Base-by-base conservation (phyloP, 2,329 filamentous ascomycete species). In the Colletotrichum ledebouriae region DNA sequence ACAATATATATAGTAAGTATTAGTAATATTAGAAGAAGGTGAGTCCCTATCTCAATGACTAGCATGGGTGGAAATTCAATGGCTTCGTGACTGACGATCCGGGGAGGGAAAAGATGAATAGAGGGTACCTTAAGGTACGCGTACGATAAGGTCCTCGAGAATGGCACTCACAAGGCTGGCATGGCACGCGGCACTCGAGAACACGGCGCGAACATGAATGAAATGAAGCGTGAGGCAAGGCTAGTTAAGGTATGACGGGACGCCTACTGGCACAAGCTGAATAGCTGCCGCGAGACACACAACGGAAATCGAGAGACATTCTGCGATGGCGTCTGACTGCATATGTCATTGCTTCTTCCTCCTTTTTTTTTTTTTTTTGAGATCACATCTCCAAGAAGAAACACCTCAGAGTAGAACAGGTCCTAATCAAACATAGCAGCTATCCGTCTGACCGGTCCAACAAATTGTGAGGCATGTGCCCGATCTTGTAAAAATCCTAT, bases 221-320 rank as follows among this genome's bases (percentile, higher is more conserved):
- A 29, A 29, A 6, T 29, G 25, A 29, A 29, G 29, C 6, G 29
- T 29, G 29, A 29, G 29, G 42, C 29, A 20, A 41, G 17, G 15
- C 12, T 44, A 42, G 4, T 17, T 34, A 20, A n/a, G 13, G 34
- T 37, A n/a, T 25, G 3, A 34, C 29, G n/a, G 29, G n/a, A 55
- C 29, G 50, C 42, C n/a, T 46, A 20, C 42, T 55, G 50, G 50
- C 33, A 22, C 29, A 25, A 55, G 50, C 50, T 55, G 50, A 55
- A 20, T 25, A 15, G 15, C 33, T 17, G 29, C 44, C 46, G 59
- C 37, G 60, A 65, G 65, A 68, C 65, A 68, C 25, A 33, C 25
- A 68, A 64, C 60, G 60, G 60, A 25, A 53, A 59, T 53, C 33
- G 60, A 64, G 60, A 68, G 60, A 68, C 65, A 68, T 65, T 53